Conservation (phyloP, 768 basidiomycete genomes). For the Basidioascus undulatus region DNA sequence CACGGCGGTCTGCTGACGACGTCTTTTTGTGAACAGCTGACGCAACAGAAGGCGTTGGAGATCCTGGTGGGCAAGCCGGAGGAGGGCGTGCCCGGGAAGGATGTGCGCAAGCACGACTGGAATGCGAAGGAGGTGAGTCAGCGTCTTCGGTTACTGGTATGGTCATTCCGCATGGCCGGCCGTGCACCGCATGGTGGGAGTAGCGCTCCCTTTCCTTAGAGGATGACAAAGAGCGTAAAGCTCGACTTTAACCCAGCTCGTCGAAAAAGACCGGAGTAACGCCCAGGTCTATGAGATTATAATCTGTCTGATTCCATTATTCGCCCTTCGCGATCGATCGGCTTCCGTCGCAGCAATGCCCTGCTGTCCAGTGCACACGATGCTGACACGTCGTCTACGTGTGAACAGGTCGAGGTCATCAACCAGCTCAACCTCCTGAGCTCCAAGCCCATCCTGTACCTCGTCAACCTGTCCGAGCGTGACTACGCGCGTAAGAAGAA, state of each 20-base stretch:
- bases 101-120: conserved; percentile 85
- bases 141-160: neutral
- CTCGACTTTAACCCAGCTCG: conserved; percentile 83
- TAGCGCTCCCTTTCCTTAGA: conserved; percentile 6
- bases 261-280: conserved; percentile 68
- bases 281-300: conserved; percentile 54
- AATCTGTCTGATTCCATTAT: conserved; percentile 22
- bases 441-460: conserved; percentile 90
- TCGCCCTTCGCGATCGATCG: too few relatives aligned
- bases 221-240: conserved; percentile 59
- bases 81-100: conserved; percentile 44
- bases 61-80: conserved; percentile 53
- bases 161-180: too few relatives aligned
- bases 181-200: neutral
- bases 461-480: conserved; percentile 84
- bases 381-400: too few relatives aligned
- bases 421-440: conserved; percentile 75
- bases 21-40: conserved; percentile 29
- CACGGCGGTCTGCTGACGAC: conserved; percentile 2
- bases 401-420: conserved; percentile 67
- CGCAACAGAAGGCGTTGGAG: conserved; percentile 62
- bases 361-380: too few relatives aligned
- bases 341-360: too few relatives aligned
- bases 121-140: conserved; percentile 73
- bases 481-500: conserved; percentile 96